These are phyloP conservation scores for Zasmidium cellare DNA, from an alignment of 2,329 filamentous ascomycete genomes.

Conservation along the genomic window DNA sequence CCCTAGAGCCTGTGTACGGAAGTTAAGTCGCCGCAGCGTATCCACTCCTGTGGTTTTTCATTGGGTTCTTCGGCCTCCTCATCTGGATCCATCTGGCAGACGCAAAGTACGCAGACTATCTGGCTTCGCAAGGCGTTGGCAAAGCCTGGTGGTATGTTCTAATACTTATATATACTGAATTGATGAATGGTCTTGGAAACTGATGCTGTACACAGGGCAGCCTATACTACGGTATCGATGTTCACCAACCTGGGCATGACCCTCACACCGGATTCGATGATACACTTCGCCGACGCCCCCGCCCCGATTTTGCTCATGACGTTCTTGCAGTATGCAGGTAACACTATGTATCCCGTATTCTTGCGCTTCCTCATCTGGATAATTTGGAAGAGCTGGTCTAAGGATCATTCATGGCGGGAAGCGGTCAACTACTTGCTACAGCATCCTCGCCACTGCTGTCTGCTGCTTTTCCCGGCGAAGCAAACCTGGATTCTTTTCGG, in stretches of 20 bases:
- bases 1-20: no score
- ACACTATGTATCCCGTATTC: slow-evolving; percentile 59
- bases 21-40: neutral
- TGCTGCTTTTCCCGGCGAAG: slow-evolving; percentile 56
- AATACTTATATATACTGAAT: no score
- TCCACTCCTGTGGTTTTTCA: neutral
- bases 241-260: slow-evolving; percentile 56
- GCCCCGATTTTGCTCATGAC: slow-evolving; percentile 3
- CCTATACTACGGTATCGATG: slow-evolving; percentile 51
- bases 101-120: slow-evolving; percentile 10
- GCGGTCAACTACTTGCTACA: slow-evolving; percentile 60
- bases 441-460: slow-evolving; percentile 63
- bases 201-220: slow-evolving; percentile 4
- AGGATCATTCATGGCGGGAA: slow-evolving; percentile 24
- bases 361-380: slow-evolving; percentile 60
- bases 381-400: slow-evolving; percentile 49
- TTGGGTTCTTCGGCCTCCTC: slow-evolving; percentile 5
- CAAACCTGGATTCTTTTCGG: slow-evolving; percentile 11
- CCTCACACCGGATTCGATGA: slow-evolving; percentile 57
- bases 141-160: slow-evolving; percentile 13
- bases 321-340: slow-evolving; percentile 49
- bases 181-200: no score
- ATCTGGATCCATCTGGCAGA: slow-evolving; percentile 9
- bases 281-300: slow-evolving; percentile 24
- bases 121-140: slow-evolving; percentile 6